Percentiles rank a stretch among this genome's conserved stretches.
Conservation (phyloP, 2,329 filamentous ascomycete genomes). For the Alternaria sp. region DNA sequence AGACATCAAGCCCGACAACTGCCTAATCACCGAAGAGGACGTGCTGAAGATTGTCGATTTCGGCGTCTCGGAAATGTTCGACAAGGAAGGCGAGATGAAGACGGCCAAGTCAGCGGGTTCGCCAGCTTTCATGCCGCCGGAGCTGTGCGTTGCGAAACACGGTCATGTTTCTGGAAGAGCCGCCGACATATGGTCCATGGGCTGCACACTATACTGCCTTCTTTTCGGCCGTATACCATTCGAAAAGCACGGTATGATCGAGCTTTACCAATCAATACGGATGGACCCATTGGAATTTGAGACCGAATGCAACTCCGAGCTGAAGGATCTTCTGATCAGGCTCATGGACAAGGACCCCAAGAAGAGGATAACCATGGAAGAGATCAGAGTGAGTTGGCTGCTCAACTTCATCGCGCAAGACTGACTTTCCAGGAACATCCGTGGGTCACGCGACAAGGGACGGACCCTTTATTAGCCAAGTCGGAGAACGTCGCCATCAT, state of each 20-base stretch:
- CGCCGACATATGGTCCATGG: conserved; percentile 98
- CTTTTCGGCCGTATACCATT: conserved; percentile 90
- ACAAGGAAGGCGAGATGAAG: conserved; percentile 84
- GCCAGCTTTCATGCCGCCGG: conserved; percentile 91
- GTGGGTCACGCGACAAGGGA: conserved; percentile 86
- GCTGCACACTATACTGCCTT: conserved; percentile 90
- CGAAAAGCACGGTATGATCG: conserved; percentile 76
- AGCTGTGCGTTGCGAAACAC: conserved; percentile 86
- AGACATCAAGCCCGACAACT: conserved; percentile 98
- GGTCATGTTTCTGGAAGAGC: conserved; percentile 87
- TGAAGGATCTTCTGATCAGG: conserved; percentile 74
- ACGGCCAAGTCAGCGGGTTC: conserved; percentile 93
- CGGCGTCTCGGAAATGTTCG: conserved; percentile 99
- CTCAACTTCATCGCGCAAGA: neutral
- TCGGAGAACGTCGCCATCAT: conserved; percentile 86
- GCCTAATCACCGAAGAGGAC: conserved; percentile 86
- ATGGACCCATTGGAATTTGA: conserved; percentile 70
- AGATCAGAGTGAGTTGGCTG: conserved; percentile 71
- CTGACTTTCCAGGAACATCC: conserved; percentile 73
- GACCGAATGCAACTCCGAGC: conserved; percentile 68
- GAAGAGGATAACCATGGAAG: conserved; percentile 81
- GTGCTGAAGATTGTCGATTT: conserved; percentile 98
- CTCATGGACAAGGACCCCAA: conserved; percentile 85
- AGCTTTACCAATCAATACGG: conserved; percentile 89
- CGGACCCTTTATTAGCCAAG: conserved; percentile 76